Percentiles rank a stretch among this genome's conserved stretches.
These are phyloP conservation scores for Colletotrichum tabaci DNA, from an alignment of 2,329 filamentous ascomycete genomes.

Conservation along the genomic window DNA sequence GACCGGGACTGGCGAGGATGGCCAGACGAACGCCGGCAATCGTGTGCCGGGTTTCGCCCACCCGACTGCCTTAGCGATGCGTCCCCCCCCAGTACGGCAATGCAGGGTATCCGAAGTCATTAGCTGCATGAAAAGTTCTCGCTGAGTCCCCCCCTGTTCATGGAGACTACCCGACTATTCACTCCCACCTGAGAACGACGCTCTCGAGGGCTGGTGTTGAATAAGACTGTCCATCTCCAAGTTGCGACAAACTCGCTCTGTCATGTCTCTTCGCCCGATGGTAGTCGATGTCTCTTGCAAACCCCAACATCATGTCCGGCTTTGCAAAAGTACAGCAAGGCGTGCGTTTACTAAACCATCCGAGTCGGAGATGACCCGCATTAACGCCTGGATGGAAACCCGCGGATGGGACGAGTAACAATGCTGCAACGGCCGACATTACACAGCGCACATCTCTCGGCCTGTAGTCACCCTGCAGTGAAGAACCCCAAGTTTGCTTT, in stretches of 20 bases:
- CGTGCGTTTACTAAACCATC: background rate
- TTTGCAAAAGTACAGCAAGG: background rate
- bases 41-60: background rate
- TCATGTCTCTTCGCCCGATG: background rate
- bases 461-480: background rate
- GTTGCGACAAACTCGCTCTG: background rate
- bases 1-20: too few relatives aligned
- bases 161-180: background rate
- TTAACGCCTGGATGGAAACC: too few relatives aligned
- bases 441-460: background rate
- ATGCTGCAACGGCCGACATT: background rate
- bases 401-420: background rate
- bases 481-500: background rate
- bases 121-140: slow-evolving; percentile 18
- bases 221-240: too few relatives aligned
- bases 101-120: background rate
- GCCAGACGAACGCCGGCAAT: too few relatives aligned
- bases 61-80: background rate
- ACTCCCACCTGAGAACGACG: background rate
- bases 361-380: too few relatives aligned
- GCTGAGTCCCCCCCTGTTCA: background rate
- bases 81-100: slow-evolving; percentile 3
- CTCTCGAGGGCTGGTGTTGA: background rate
- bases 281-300: background rate
- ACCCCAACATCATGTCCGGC: background rate